Evolutionary conservation across 2,329 filamentous ascomycete genomes (phyloP).

Genomic region (Ophiostoma ulmi): DNA sequence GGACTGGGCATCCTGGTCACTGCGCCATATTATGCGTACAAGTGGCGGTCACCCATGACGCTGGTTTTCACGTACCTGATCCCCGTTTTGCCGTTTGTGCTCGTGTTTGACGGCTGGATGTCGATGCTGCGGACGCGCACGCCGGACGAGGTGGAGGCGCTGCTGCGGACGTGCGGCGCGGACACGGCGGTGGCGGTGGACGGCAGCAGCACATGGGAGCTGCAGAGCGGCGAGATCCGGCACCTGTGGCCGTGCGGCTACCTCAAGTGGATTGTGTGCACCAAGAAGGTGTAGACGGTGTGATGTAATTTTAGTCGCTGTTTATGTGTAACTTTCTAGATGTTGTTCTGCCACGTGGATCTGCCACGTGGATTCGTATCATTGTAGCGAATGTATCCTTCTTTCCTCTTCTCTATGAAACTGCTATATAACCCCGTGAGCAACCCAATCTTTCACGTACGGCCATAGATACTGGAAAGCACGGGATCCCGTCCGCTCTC

Average conservation of each 20-base stretch:
- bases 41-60: constrained; percentile 48
- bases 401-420: too few species aligned
- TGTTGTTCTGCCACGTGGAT: neutral
- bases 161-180: constrained; percentile 52
- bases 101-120: constrained; percentile 64
- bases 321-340: neutral
- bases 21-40: constrained; percentile 50
- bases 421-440: too few species aligned
- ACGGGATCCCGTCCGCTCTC: neutral
- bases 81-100: constrained; percentile 61
- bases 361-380: too few species aligned
- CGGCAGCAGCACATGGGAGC: constrained; percentile 41
- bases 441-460: neutral
- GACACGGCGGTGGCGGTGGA: constrained; percentile 28
- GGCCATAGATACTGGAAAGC: neutral
- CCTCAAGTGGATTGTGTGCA: constrained; percentile 49
- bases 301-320: too few species aligned
- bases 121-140: constrained; percentile 64
- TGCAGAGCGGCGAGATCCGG: constrained; percentile 43
- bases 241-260: constrained; percentile 50
- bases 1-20: constrained; percentile 48
- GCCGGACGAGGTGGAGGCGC: constrained; percentile 55
- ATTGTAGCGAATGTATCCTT: too few species aligned
- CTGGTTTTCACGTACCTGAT: constrained; percentile 62
- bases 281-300: constrained; percentile 32